phyloP scores from a whole-genome alignment of 2,329 filamentous ascomycete species.

The Amauroascus niger region DNA sequence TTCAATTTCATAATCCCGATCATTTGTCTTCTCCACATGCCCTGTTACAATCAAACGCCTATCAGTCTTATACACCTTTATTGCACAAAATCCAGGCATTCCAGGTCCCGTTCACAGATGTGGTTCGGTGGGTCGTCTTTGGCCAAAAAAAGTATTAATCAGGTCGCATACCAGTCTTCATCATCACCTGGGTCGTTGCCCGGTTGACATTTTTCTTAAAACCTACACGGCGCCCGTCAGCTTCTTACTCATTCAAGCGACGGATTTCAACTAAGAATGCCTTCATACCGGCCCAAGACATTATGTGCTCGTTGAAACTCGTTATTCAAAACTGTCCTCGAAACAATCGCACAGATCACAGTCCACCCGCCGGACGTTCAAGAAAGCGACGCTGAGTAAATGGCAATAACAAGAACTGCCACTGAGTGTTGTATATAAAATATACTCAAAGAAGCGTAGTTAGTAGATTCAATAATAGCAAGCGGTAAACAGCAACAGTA shows the following conservation, averaged over 20 bases:
- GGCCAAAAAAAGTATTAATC: neutral
- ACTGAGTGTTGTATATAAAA: no score
- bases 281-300: slow-evolving; percentile 20
- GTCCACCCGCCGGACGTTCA: neutral
- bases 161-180: slow-evolving; percentile 69
- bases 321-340: neutral
- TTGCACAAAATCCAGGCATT: neutral
- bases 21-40: slow-evolving; percentile 96
- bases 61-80: no score
- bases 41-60: slow-evolving; percentile 39
- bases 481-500: no score
- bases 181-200: slow-evolving; percentile 99
- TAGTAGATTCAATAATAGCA: no score
- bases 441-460: no score
- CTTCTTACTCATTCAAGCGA: neutral
- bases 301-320: slow-evolving; percentile 1
- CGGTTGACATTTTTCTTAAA: slow-evolving; percentile 98
- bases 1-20: slow-evolving; percentile 97
- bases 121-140: neutral
- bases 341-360: neutral
- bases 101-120: neutral
- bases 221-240: slow-evolving; percentile 38
- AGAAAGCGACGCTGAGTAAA: neutral
- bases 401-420: neutral
- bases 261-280: neutral